Percentiles rank a stretch among this genome's conserved stretches.
Conservation (phyloP, 805 yeast species). For the Limtongia smithiae region DNA sequence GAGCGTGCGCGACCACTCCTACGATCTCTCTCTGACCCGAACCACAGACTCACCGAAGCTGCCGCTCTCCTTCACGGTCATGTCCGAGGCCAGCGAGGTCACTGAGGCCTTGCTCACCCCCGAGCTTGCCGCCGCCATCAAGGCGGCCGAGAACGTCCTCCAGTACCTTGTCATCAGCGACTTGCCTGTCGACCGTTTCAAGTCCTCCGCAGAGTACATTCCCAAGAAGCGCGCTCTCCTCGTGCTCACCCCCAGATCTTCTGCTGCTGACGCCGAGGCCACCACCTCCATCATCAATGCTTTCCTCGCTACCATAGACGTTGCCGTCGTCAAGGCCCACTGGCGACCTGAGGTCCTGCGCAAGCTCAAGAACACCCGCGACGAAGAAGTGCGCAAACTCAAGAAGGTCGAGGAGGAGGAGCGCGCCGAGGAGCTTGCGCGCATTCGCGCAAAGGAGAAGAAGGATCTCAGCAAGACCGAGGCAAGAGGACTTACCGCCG, state of each 20-base stretch:
- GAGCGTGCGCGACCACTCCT: conserved; percentile 67
- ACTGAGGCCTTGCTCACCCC: conserved; percentile 57
- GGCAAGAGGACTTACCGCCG: conserved; percentile 57
- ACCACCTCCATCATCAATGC: conserved; percentile 51
- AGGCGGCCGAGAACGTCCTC: conserved; percentile 47
- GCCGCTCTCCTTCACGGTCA: conserved; percentile 74
- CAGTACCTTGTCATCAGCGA: conserved; percentile 79
- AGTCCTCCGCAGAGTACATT: conserved; percentile 47
- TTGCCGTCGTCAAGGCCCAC: conserved; percentile 49
- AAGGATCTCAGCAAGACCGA: conserved; percentile 41
- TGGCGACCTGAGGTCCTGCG: conserved; percentile 73
- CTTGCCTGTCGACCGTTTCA: conserved; percentile 72
- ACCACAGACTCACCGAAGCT: conserved; percentile 68
- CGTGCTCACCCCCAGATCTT: conserved; percentile 51
- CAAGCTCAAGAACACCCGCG: conserved; percentile 76
- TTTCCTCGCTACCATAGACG: conserved; percentile 58
- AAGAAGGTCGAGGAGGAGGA: conserved; percentile 62
- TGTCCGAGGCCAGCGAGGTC: conserved; percentile 84
- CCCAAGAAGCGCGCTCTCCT: conserved; percentile 52
- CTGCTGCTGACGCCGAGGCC: conserved; percentile 48
- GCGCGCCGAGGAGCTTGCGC: conserved; percentile 60
- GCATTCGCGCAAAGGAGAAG: conserved; percentile 61
- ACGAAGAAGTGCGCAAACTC: conserved; percentile 64
- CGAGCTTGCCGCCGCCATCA: conserved; percentile 45
- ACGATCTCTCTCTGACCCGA: conserved; percentile 78